These are phyloP conservation scores for Teunomyces cretensis DNA, from an alignment of 805 yeast genomes.

Conservation along the genomic window DNA sequence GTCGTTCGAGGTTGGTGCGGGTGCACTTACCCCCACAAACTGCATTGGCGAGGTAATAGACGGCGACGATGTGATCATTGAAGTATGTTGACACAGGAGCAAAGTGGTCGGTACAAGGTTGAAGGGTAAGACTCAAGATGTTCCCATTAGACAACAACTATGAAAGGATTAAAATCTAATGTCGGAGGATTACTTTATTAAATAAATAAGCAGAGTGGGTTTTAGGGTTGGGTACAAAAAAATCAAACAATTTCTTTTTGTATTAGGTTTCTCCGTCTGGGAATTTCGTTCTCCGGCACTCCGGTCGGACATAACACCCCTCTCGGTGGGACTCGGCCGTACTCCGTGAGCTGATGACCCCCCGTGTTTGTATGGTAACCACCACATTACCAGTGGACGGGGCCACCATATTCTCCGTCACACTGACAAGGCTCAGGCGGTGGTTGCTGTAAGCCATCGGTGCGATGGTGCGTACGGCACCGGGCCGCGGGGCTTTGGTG, in stretches of 20 bases:
- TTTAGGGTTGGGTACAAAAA: neutral
- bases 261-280: neutral
- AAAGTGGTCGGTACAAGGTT: neutral
- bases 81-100: neutral
- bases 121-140: neutral
- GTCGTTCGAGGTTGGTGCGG: neutral
- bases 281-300: neutral
- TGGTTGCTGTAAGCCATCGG: no score
- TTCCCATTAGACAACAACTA: neutral
- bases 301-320: neutral
- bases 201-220: neutral
- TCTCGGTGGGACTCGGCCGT: neutral
- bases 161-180: neutral
- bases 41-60: neutral
- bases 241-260: neutral
- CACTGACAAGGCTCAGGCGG: no score
- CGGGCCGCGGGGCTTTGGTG: no score
- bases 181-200: neutral
- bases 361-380: no score
- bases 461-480: no score
- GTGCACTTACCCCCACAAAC: neutral
- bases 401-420: neutral
- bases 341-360: neutral
- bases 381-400: no score
- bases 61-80: conserved; percentile 1